Evolutionary conservation across 257 asterid genomes (phyloP).

Genomic region (Osmanthus fragrans): DNA sequence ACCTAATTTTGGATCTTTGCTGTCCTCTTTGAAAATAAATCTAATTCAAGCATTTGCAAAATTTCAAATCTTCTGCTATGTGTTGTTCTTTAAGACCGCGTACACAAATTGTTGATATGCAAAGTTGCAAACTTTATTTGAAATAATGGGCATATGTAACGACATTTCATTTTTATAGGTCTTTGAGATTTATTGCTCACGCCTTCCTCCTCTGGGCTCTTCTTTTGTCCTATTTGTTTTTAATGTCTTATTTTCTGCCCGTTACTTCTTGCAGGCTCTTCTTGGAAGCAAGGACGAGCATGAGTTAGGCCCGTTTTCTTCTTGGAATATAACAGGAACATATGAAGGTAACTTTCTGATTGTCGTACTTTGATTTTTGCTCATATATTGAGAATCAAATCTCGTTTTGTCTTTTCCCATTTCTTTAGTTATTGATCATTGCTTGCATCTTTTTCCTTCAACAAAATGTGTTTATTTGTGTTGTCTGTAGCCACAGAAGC

Average conservation of each 20-base stretch:
- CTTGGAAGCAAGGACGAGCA: slow-evolving; percentile 70
- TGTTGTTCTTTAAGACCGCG: not conserved
- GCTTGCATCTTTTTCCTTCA: not conserved
- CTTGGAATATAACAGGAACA: slow-evolving; percentile 97
- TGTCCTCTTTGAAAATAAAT: too few species aligned
- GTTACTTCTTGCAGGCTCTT: slow-evolving; percentile 64
- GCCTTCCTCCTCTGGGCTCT: not conserved
- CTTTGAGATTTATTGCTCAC: not conserved
- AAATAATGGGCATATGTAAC: too few species aligned
- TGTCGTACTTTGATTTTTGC: not conserved
- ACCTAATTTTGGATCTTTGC: too few species aligned
- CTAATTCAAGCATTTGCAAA: not conserved
- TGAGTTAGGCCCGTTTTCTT: slow-evolving; percentile 81
- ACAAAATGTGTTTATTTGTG: too few species aligned
- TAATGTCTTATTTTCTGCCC: not conserved
- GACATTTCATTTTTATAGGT: too few species aligned
- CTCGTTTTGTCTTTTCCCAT: not conserved
- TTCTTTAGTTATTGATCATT: too few species aligned
- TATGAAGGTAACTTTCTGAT: slow-evolving; percentile 67
- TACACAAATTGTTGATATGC: too few species aligned
- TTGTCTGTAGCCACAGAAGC: not conserved
- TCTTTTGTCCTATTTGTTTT: not conserved
- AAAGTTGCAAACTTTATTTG: too few species aligned
- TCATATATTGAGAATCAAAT: not conserved
- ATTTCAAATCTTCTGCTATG: not conserved